These are phyloP conservation scores for Teunomyces tritomae DNA, from an alignment of 805 yeast species.

Conservation along the genomic window DNA sequence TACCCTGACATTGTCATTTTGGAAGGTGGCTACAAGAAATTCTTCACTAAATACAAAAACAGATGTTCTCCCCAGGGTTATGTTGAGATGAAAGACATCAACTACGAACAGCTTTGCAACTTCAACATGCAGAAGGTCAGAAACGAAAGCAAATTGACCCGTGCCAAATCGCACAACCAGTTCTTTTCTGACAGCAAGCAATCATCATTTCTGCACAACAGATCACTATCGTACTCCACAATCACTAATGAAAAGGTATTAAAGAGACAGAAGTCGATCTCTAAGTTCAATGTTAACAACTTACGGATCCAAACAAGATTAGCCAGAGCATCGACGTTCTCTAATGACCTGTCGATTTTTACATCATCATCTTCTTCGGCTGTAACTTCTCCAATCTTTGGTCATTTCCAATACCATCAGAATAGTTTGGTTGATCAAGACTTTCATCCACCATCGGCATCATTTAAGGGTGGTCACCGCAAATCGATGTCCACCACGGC, in stretches of 20 bases:
- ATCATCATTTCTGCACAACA: constrained; percentile 13
- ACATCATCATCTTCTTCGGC: constrained; percentile 10
- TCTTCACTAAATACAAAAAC: constrained; percentile 55
- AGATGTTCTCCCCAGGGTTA: constrained; percentile 77
- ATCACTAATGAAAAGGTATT: constrained; percentile 28
- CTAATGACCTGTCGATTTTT: constrained; percentile 20
- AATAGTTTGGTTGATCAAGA: constrained; percentile 13
- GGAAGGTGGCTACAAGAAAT: constrained; percentile 87
- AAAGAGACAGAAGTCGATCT: constrained; percentile 28
- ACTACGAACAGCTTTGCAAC: constrained; percentile 41
- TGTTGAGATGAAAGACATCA: constrained; percentile 70
- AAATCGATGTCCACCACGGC: constrained; percentile 16
- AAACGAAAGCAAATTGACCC: constrained; percentile 41
- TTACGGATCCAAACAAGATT: constrained; percentile 11
- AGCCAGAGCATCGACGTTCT: constrained; percentile 25
- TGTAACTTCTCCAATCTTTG: constrained; percentile 3
- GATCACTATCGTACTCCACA: constrained; percentile 31
- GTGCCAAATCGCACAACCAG: constrained; percentile 35
- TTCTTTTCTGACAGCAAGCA: constrained; percentile 6
- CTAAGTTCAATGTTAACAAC: constrained; percentile 9
- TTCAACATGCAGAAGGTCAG: constrained; percentile 43
- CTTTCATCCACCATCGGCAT: constrained; percentile 29
- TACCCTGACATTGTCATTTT: constrained; percentile 88
- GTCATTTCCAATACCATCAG: not conserved
- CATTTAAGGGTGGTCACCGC: constrained; percentile 17